Evolutionary conservation across 306 rosid genomes (phyloP), one percentile per base, ranked within the genome.

Genomic region (Cyamopsis tetragonoloba): DNA sequence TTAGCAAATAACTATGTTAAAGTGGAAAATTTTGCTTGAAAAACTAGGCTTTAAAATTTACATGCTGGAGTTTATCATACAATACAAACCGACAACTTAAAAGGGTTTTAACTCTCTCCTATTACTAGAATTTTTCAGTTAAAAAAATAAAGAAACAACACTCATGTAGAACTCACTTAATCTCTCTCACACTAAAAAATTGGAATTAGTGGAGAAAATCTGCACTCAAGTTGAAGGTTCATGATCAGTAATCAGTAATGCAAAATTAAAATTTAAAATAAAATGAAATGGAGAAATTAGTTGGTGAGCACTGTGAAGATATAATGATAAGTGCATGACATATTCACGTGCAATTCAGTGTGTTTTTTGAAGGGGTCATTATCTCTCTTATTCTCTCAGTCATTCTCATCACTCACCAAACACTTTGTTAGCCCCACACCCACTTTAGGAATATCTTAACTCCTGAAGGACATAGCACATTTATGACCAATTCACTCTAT

Each of bases 281-380:
- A 34, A 2, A 28, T 55, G 22, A 59, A 38, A 76, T 32, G 11
- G 34, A n/a, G n/a, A n/a, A n/a, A 76, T 42, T 70, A 56, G 60
- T 70, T 70, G 76, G 62, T 54, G 12, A 76, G 24, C 71, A 76
- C 24, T 58, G 27, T 18, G 42, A 64, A 70, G 57, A 66, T 61
- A 71, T 53, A 18, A 66, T 72, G 66, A 76, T 75, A 71, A 15
- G 42, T 27, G 69, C 51, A 66, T n/a, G 51, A 15, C 63, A 70
- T 14, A 77, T 68, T 61, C 76, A 77, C 85, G 64, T 82, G 85
- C 73, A 63, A 62, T 32, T 15, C 23, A 4, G 1, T 17, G 48
- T 49, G 9, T 56, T 53, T 50, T 4, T 65, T 17, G 4, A 1
- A 0, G 35, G 17, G 23, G 57, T 34, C 42, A 47, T 58, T 47